Evolutionary conservation across 1,284 basidiomycete species (phyloP).

Genomic region (Cryptococcus jaspeensis): DNA sequence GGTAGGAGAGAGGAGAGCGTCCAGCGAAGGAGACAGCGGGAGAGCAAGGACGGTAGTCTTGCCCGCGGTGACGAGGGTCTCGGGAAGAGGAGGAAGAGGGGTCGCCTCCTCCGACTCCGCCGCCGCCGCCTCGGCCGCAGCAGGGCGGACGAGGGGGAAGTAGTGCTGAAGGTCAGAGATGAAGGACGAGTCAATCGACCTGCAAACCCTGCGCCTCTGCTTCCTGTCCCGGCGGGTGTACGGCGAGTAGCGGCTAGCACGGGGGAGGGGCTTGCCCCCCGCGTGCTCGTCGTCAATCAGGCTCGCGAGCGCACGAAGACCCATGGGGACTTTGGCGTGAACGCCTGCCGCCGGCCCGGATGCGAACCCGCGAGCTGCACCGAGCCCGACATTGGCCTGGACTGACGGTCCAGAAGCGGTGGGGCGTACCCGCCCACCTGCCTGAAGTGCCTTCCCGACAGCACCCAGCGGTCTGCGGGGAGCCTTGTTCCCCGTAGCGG

Average conservation of each 20-base stretch:
- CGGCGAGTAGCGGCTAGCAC: conserved; percentile 28
- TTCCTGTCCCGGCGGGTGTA: conserved; percentile 14
- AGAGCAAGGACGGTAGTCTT: conserved; percentile 34
- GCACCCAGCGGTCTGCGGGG: conserved; percentile 5
- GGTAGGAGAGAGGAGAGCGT: conserved; percentile 31
- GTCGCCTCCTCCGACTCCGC: conserved; percentile 2
- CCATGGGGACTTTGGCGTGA: conserved; percentile 34
- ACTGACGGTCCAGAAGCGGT: conserved; percentile 11
- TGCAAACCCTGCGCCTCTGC: conserved; percentile 1
- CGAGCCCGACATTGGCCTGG: conserved; percentile 35
- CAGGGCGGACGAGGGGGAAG: conserved; percentile 29
- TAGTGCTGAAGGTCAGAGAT: conserved; percentile 33
- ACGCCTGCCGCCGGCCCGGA: conserved; percentile 21
- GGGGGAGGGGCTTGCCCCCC: conserved; percentile 22
- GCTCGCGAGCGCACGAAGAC: conserved; percentile 33
- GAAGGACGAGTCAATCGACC: conserved; percentile 18
- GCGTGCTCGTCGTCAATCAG: conserved; percentile 35
- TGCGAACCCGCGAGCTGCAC: conserved; percentile 35
- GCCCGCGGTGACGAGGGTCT: conserved; percentile 36
- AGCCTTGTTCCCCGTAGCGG: conserved; percentile 3
- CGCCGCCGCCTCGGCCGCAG: neutral
- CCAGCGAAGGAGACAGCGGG: conserved; percentile 36
- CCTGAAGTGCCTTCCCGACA: conserved; percentile 14
- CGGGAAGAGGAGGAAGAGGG: conserved; percentile 31
- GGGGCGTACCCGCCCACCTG: conserved; percentile 3